These are phyloP conservation scores for Aquilaria agallochum DNA, from an alignment of 441 rosid genomes.

Conservation along the genomic window DNA sequence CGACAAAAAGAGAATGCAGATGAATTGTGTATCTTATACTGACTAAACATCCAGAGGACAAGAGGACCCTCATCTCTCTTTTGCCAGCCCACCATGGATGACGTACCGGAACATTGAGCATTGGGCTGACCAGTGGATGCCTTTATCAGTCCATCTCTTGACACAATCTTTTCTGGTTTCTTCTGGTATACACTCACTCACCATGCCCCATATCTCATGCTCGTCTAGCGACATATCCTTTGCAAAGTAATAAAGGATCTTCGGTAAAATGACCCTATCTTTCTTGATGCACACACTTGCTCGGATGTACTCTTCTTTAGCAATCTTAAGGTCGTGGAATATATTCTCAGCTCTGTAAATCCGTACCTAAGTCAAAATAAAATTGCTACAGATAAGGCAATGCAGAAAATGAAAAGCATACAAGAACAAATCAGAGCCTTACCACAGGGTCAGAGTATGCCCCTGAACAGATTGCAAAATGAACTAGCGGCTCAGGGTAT, in stretches of 20 bases:
- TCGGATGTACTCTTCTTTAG: conserved; percentile 59
- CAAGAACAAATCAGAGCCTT: not conserved
- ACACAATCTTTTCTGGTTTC: conserved; percentile 31
- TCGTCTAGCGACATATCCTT: conserved; percentile 62
- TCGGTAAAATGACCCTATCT: conserved; percentile 63
- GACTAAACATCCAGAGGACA: too few species aligned
- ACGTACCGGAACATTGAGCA: conserved; percentile 60
- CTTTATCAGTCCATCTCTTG: conserved; percentile 42
- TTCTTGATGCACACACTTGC: conserved; percentile 44
- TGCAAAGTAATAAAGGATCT: conserved; percentile 46
- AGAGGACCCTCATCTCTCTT: conserved; percentile 15
- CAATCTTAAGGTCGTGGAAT: conserved; percentile 53
- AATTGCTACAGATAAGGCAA: conserved; percentile 8
- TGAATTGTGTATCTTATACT: too few species aligned
- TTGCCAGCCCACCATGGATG: conserved; percentile 39
- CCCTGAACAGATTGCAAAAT: conserved; percentile 79
- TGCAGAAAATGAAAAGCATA: not conserved
- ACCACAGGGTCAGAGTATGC: conserved; percentile 72
- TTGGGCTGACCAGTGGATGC: conserved; percentile 54
- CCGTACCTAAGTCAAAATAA: conserved; percentile 40
- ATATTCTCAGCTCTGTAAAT: conserved; percentile 55
- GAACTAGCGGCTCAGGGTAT: conserved; percentile 78
- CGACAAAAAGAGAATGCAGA: too few species aligned
- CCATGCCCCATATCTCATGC: conserved; percentile 31
- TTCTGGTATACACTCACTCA: conserved; percentile 37